Base-by-base conservation (phyloP, 306 rosid species). In the Medicago arabica region DNA sequence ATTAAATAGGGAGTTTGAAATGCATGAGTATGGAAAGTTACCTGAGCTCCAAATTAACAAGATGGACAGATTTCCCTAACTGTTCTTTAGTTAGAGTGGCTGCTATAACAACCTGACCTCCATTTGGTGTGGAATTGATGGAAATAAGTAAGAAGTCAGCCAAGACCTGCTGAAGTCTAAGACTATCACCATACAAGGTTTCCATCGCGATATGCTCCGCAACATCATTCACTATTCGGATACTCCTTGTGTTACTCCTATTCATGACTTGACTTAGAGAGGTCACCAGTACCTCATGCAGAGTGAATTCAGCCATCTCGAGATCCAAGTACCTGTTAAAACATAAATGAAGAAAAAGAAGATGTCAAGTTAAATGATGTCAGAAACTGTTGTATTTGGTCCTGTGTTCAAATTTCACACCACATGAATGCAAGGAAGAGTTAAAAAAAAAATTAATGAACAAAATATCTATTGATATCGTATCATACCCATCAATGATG, bases 271-370 rank as follows among this genome's bases (percentile, higher is more conserved):
- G 97, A 83, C 97, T 89, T 4, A 90, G 78, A 28, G 96, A 86
- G 69, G 89, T 91, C 53, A 80, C 72, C 85, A 95, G 77, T 13
- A 92, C 89, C 19, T 95, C 97, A 38, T 85, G 88, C 78, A 92
- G 78, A 25, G 93, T 87, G 84, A 95, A 95, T 75, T 92, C 93
- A 13, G 84, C 96, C 97, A 90, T 95, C 87, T 95, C 99, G 43
- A 95, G 83, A 80, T 95, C 92, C 76, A 87, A 70, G 80, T 89
- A 92, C 63, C 97, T 95, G 89, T 76, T 34, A 16, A 71, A 71
- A 66, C 67, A 78, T 57, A 28, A 76, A 75, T 12, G 21, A 63
- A 81, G 41, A 74, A 67, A 49, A 51, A 28, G 7, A 47, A 60
- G 38, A 60, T 31, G 13, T 18, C 21, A 41, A 72, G 44, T n/a